Conservation (phyloP, 2,329 filamentous ascomycete genomes). For the Neospermospora avenae region DNA sequence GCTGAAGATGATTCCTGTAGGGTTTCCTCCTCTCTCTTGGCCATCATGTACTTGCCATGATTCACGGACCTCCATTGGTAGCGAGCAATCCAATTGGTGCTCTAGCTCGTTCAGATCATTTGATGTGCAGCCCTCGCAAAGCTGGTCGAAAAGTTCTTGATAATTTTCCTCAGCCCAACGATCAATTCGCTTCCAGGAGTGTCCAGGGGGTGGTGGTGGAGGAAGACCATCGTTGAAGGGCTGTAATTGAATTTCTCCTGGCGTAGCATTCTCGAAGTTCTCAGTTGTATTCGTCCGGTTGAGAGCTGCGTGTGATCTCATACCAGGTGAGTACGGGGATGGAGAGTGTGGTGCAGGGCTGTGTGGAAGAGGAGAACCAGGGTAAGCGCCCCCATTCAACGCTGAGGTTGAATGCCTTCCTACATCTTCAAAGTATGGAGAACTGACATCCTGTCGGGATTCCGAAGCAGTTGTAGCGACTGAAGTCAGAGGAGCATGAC, state of each 20-base stretch:
- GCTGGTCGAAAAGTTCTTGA: slow-evolving; percentile 87
- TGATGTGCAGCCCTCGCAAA: slow-evolving; percentile 85
- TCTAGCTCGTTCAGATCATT: slow-evolving; percentile 98
- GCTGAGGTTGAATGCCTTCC: slow-evolving; percentile 50
- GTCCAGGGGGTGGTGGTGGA: slow-evolving; percentile 79
- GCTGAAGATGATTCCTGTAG: slow-evolving; percentile 89
- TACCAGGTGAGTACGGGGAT: slow-evolving; percentile 84
- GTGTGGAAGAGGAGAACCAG: slow-evolving; percentile 41
- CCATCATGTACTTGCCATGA: slow-evolving; percentile 90
- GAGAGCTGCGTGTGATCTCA: slow-evolving; percentile 73
- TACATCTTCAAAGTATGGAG: slow-evolving; percentile 73
- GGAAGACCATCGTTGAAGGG: slow-evolving; percentile 89
- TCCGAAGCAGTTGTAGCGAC: slow-evolving; percentile 83
- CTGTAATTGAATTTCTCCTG: slow-evolving; percentile 92
- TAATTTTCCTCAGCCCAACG: slow-evolving; percentile 94
- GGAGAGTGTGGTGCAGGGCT: slow-evolving; percentile 63
- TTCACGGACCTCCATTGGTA: slow-evolving; percentile 90
- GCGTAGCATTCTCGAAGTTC: slow-evolving; percentile 67
- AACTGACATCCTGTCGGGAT: slow-evolving; percentile 79
- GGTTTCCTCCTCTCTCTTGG: slow-evolving; percentile 89
- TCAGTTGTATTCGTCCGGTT: slow-evolving; percentile 59
- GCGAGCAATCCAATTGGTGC: slow-evolving; percentile 89
- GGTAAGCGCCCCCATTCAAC: slow-evolving; percentile 56
- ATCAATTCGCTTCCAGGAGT: slow-evolving; percentile 95
- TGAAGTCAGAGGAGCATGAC: slow-evolving; percentile 79